Evolutionary conservation across 768 basidiomycete species (phyloP).

Genomic region (Termitomyces heimii): DNA sequence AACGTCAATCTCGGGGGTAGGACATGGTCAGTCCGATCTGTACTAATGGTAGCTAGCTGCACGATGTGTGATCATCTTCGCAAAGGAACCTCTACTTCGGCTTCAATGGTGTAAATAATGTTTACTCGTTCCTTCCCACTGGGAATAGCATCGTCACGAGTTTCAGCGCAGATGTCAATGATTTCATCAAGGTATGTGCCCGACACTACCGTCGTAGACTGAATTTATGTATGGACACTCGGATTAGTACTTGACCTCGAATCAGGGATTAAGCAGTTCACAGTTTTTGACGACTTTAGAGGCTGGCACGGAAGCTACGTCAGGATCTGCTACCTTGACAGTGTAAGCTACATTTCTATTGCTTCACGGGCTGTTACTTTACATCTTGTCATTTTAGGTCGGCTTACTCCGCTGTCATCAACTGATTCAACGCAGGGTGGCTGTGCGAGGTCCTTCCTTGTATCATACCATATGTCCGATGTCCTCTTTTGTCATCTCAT

Average conservation of each 20-base stretch:
- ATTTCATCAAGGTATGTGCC: constrained; percentile 40
- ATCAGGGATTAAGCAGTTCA: constrained; percentile 37
- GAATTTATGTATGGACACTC: background rate
- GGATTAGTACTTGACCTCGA: constrained; percentile 43
- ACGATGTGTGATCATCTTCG: background rate
- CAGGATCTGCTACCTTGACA: constrained; percentile 46
- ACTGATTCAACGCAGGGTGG: background rate
- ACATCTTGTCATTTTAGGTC: background rate
- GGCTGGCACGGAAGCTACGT: constrained; percentile 58
- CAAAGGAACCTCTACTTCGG: constrained; percentile 51
- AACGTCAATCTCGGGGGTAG: constrained; percentile 41
- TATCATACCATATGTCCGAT: background rate
- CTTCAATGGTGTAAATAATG: constrained; percentile 45
- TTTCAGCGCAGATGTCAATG: constrained; percentile 50
- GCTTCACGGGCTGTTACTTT: background rate
- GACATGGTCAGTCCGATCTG: constrained; percentile 33
- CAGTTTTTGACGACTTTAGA: constrained; percentile 57
- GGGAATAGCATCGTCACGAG: constrained; percentile 29
- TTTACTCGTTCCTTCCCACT: constrained; percentile 42
- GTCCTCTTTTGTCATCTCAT: background rate
- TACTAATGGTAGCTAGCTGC: background rate
- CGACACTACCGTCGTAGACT: background rate
- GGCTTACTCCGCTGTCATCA: constrained; percentile 1
- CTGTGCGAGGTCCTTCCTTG: too few species aligned
- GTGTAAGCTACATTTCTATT: constrained; percentile 32